A percentile compares a stretch with the other conserved stretches of the same genome.
Conservation (phyloP, 2,329 filamentous ascomycete species). For the Aspergillus sp. region DNA sequence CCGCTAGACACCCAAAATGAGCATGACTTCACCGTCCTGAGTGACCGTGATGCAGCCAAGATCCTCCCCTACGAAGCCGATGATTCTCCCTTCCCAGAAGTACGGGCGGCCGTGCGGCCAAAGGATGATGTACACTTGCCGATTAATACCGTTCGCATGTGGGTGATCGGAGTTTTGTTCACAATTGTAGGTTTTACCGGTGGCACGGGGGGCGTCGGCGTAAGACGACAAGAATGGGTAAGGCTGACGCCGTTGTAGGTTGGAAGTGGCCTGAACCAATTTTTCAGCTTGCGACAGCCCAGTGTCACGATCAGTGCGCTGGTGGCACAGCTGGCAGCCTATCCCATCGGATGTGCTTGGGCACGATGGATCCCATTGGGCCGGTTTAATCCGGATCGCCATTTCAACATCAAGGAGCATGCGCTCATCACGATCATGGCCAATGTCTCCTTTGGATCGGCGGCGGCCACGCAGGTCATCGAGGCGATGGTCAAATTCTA, state of each 20-base stretch:
- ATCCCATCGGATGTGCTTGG: slow-evolving; percentile 44
- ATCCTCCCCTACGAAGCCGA: slow-evolving; percentile 37
- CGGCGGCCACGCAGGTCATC: slow-evolving; percentile 38
- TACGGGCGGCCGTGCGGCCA: slow-evolving; percentile 37
- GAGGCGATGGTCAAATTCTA: slow-evolving; percentile 51
- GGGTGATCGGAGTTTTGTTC: slow-evolving; percentile 39
- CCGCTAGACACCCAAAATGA: slow-evolving; percentile 6
- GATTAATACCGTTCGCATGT: slow-evolving; percentile 38
- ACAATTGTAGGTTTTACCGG: slow-evolving; percentile 30
- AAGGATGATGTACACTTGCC: slow-evolving; percentile 32
- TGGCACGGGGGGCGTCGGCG: background rate
- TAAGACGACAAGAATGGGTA: background rate
- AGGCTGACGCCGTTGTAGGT: slow-evolving; percentile 22
- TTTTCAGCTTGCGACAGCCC: slow-evolving; percentile 40
- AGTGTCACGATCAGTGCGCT: slow-evolving; percentile 40
- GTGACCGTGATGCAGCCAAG: slow-evolving; percentile 32
- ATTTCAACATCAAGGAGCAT: slow-evolving; percentile 43
- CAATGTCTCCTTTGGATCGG: slow-evolving; percentile 49
- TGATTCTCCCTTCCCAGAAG: slow-evolving; percentile 40
- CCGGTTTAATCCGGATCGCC: slow-evolving; percentile 44
- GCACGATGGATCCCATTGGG: slow-evolving; percentile 40
- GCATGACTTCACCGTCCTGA: slow-evolving; percentile 25
- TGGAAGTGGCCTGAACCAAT: slow-evolving; percentile 39
- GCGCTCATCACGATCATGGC: slow-evolving; percentile 47
- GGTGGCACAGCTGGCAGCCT: slow-evolving; percentile 46